Base-by-base conservation (phyloP, 2,329 filamentous ascomycete species). In the Apiospora phragmitis region DNA sequence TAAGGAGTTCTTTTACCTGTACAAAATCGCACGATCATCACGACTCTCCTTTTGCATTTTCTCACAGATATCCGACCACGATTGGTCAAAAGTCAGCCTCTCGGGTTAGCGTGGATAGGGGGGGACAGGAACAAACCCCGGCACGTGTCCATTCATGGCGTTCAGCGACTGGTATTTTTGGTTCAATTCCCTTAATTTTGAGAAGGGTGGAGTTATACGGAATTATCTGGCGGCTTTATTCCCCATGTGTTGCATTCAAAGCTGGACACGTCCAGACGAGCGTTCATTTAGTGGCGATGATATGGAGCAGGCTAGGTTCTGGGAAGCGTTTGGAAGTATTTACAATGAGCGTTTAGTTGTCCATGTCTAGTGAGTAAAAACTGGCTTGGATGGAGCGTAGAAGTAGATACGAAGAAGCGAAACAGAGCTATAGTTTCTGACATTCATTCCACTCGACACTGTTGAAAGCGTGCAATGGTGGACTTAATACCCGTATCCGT, bases 51-150 rank as follows among this genome's bases (percentile, higher is more conserved):
- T 71, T 67, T 71, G 55, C 69, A 70, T 71, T 69, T 72, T 68
- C 45, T 71, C 69, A 69, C 66, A 69, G 71, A 72, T 72, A 72
- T 72, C 71, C 71, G 69, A 69, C 67, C 71, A 72, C 16, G 26
- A 41, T 38, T 55, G 70, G 62, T 67, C 68, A 29, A 38, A 29
- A 65, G 59, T 51, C 35, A n/a, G 47, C 49, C 24, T 29, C 42
- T 32, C 62, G 29, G 41, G 70, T 47, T 45, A 69, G 62, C 70
- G 47, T 69, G 67, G 51, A 55, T 55, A 24, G 55, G 45, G 67
- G 59, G 45, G 47, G 68, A 35, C 14, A 45, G 45, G 43, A 38
- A 68, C 47, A 24, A n/a, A 65, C 66, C 67, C 51, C 45, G 26
- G 65, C 59, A 35, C 67, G 45, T 68, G 29, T 45, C 42, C 14